These are phyloP conservation scores for Mikania micrantha DNA, from an alignment of 129 eudicot genomes.

Conservation along the genomic window DNA sequence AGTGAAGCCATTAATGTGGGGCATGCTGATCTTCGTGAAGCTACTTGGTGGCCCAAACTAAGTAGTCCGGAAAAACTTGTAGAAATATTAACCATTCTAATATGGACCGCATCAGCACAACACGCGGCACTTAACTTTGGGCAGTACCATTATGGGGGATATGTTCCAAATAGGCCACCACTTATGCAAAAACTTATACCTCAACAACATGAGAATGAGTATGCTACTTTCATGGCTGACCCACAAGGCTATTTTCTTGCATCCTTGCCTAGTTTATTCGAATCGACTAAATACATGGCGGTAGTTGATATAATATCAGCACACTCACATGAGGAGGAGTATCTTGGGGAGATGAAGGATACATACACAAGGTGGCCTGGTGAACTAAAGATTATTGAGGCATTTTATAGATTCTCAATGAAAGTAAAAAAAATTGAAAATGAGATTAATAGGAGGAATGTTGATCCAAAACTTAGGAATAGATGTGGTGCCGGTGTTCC, in stretches of 20 bases:
- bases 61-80: conserved; percentile 43
- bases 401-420: conserved; percentile 56
- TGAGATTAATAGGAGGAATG: conserved; percentile 61
- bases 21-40: conserved; percentile 63
- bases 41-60: conserved; percentile 78
- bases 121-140: conserved; percentile 33
- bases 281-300: neutral
- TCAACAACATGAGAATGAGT: neutral
- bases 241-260: neutral
- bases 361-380: conserved; percentile 54
- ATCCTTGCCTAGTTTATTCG: conserved; percentile 2
- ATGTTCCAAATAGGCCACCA: conserved; percentile 78
- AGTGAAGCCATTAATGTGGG: conserved; percentile 76
- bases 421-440: conserved; percentile 52
- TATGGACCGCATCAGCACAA: conserved; percentile 83
- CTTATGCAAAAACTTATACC: conserved; percentile 3
- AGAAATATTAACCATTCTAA: conserved; percentile 59
- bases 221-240: neutral
- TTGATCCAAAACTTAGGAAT: conserved; percentile 46
- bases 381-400: conserved; percentile 26
- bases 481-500: conserved; percentile 89
- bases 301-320: neutral
- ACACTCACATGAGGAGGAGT: conserved; percentile 1
- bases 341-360: neutral
- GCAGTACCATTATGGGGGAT: conserved; percentile 81